These are phyloP conservation scores for Platanus orientalis DNA, from an alignment of 164 flowering plant genomes.

Conservation along the genomic window DNA sequence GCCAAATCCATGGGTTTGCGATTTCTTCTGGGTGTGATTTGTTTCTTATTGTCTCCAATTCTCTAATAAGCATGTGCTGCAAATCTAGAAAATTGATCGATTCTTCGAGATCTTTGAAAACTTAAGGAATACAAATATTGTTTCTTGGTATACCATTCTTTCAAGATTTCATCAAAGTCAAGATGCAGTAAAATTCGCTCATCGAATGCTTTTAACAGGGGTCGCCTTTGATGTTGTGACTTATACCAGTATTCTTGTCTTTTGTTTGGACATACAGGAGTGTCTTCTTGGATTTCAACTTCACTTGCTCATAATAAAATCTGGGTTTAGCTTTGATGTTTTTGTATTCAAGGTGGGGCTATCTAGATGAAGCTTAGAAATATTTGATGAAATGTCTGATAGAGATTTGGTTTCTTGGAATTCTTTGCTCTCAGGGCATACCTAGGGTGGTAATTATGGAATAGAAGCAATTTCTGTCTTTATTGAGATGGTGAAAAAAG, in stretches of 20 bases:
- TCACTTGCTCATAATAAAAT: constrained; percentile 47
- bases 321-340: constrained; percentile 51
- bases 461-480: constrained; percentile 47
- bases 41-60: constrained; percentile 56
- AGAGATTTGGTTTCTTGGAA: constrained; percentile 86
- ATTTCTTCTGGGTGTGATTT: constrained; percentile 52
- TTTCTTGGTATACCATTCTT: constrained; percentile 81
- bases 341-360: constrained; percentile 60
- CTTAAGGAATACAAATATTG: constrained; percentile 46
- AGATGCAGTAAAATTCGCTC: constrained; percentile 47
- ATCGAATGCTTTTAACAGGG: constrained; percentile 51
- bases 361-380: constrained; percentile 42
- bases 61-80: constrained; percentile 76
- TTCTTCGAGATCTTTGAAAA: constrained; percentile 49
- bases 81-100: constrained; percentile 38
- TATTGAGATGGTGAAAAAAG: constrained; percentile 51
- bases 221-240: constrained; percentile 68
- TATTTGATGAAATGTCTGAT: constrained; percentile 59
- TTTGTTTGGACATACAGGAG: constrained; percentile 47
- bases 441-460: constrained; percentile 58
- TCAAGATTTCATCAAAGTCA: constrained; percentile 48
- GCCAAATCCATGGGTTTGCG: constrained; percentile 62
- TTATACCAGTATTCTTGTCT: constrained; percentile 49
- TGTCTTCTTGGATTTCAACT: constrained; percentile 55
- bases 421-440: constrained; percentile 68